Evolutionary conservation across 2,329 filamentous ascomycete genomes (phyloP).

Genomic region (Ophiobolus disseminans): DNA sequence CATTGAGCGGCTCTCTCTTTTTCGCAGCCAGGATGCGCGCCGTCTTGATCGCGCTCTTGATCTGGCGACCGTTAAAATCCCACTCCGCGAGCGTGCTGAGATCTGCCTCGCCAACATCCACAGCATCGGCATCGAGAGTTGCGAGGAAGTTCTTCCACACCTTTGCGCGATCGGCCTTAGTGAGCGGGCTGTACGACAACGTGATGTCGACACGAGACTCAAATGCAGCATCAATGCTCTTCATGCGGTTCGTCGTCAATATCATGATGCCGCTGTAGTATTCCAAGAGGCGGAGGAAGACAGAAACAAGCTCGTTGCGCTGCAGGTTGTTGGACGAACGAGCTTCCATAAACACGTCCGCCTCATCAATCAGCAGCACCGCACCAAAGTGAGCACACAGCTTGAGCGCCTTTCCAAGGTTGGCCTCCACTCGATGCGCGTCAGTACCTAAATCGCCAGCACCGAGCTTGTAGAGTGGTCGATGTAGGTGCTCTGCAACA

Average conservation of each 20-base stretch:
- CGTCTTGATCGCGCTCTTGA: slow-evolving; percentile 14
- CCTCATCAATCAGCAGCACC: slow-evolving; percentile 51
- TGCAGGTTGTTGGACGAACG: slow-evolving; percentile 39
- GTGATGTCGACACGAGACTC: slow-evolving; percentile 28
- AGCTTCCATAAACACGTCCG: slow-evolving; percentile 63
- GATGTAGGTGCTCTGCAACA: slow-evolving; percentile 11
- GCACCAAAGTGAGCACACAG: slow-evolving; percentile 54
- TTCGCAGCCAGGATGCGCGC: slow-evolving; percentile 17
- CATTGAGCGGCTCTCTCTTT: slow-evolving; percentile 13
- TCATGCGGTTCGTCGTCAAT: slow-evolving; percentile 53
- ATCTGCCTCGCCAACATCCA: slow-evolving; percentile 3
- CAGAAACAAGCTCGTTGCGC: slow-evolving; percentile 31
- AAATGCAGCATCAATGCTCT: slow-evolving; percentile 51
- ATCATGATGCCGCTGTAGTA: slow-evolving; percentile 55
- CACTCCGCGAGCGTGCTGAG: slow-evolving; percentile 2
- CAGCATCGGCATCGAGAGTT: slow-evolving; percentile 11
- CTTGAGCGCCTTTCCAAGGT: slow-evolving; percentile 13
- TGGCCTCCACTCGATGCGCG: slow-evolving; percentile 19
- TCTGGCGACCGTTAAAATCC: slow-evolving; percentile 12
- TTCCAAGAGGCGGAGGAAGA: slow-evolving; percentile 49
- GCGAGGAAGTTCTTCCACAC: slow-evolving; percentile 11
- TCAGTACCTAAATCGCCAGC: slow-evolving; percentile 18
- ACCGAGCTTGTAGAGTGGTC: slow-evolving; percentile 11
- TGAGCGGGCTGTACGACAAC: slow-evolving; percentile 39
- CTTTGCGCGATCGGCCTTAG: slow-evolving; percentile 44